Evolutionary conservation across 1,139 yeast species (phyloP), one percentile per base, ranked within the genome.

Genomic region (Nakaseomyces delphensis): DNA sequence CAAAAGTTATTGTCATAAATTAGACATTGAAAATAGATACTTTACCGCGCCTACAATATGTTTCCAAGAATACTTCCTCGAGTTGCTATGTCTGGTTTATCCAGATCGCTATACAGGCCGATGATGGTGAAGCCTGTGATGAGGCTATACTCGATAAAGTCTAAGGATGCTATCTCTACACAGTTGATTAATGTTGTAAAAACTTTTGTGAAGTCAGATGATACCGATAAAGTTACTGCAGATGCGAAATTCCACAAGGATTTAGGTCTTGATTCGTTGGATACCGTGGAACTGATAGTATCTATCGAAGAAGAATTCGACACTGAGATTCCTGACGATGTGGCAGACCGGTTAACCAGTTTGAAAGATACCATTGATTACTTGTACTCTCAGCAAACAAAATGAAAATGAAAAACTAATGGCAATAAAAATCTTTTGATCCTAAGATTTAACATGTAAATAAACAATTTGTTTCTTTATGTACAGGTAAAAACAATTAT

Each of bases 281-380:
- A 79, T 55, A 76, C 83, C 43, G 83, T 79, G 44, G 85, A 79
- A 65, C 77, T 82, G 45, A 67, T 79, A 52, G 84, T 79, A 54
- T 83, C 83, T 45, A 74, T 79, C 57, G 84, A 79, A 66, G 84
- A 79, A 66, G 73, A 79, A 63, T 79, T 79, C 54, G 84, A 78
- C 60, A 69, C 78, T 60, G 83, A 78, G 64, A 74, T 79, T 54
- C 81, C 81, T 24, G 85, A 79, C 45, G 67, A 68, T 45, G 71
- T 77, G 48, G 77, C 84, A 41, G 84, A 79, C 59, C 80, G 77
- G 56, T 72, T 79, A 59, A 77, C 75, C 68, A 76, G 81, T 46
- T 79, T 79, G 48, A 81, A 79, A 50, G 81, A 78, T 65, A 80
- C 83, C 48, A 74, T 78, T 45, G 75, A 79, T 53, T 76, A 76